Percentiles rank a stretch among this genome's conserved stretches.
Evolutionary conservation across 1,139 yeast genomes (phyloP).

Genomic region (Meyerozyma carpophila): DNA sequence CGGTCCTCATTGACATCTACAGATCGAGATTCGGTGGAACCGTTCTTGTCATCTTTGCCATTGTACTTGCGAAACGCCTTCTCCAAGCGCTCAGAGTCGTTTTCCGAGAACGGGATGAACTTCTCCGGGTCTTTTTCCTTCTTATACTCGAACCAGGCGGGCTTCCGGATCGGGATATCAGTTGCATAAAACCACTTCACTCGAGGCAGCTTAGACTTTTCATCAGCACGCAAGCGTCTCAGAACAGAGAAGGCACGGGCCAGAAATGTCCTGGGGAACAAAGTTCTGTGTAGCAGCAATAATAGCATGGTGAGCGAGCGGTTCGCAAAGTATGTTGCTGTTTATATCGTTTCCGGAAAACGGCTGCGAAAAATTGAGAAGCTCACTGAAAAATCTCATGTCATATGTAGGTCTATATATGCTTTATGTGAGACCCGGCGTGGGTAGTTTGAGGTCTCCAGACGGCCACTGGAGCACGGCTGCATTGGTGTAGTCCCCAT

Average conservation of each 20-base stretch:
- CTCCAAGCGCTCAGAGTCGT: slow-evolving; percentile 63
- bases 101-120: slow-evolving; percentile 63
- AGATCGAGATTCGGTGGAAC: not conserved
- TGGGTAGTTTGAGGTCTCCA: slow-evolving; percentile 38
- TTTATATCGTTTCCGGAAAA: not conserved
- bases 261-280: not conserved
- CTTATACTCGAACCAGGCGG: slow-evolving; percentile 48
- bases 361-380: not conserved
- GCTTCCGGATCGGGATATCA: slow-evolving; percentile 67
- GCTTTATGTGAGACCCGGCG: slow-evolving; percentile 12
- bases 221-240: not conserved
- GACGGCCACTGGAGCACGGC: slow-evolving; percentile 54
- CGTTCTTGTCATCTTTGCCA: slow-evolving; percentile 2
- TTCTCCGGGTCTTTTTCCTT: slow-evolving; percentile 48
- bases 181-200: slow-evolving; percentile 78
- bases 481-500: slow-evolving; percentile 55
- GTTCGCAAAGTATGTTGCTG: not conserved
- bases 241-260: not conserved
- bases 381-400: no score
- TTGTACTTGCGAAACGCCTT: slow-evolving; percentile 25
- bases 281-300: no score
- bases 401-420: not conserved
- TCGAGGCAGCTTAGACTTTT: not conserved
- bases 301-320: no score
- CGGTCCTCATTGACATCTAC: slow-evolving; percentile 78